Base-by-base conservation (phyloP, 306 rosid genomes). In the Acacia confusa region DNA sequence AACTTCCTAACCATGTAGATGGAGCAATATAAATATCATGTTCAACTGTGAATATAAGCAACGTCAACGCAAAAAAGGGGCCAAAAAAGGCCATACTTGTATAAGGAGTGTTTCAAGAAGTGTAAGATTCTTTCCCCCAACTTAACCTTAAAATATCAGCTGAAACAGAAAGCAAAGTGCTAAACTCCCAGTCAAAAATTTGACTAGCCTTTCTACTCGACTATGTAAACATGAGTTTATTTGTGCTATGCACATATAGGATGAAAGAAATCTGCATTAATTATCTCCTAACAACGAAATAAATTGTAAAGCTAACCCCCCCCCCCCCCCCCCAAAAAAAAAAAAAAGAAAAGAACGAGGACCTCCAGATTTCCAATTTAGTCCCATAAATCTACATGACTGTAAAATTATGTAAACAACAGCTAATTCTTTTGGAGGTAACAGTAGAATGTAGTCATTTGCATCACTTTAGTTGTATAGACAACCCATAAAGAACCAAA, bases 391-490 rank as follows among this genome's bases (percentile, higher is more conserved):
- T 64, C 55, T 40, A 53, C 82, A 52, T 48, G 50, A 7, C 43
- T 22, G 67, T 34, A 64, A 61, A 76, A 52, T 34, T 60, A 36
- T 28, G 75, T 71, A 48, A 63, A 40, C 25, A 10, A 41, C 13
- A 84, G 71, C 14, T 20, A 7, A 72, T 25, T 67, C 16, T 17
- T 15, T 50, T 50, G 1, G 70, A 70, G 6, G 44, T 71, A 17
- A 36, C 75, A 41, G 45, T 27, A 28, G 15, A 76, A 70, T 5
- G 17, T 22, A 40, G 12, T n/a, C 32, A 20, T 69, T 25, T 40
- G 78, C 78, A 79, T 68, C 43, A 36, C 34, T 45, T 67, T 19
- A 68, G 22, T 68, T n/a, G 20, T 74, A 72, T 68, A 41, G 75
- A 61, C 28, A 53, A 48, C 69, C 68, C 76, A 27, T 47, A 17